These are phyloP conservation scores for Talaromyces trachyspermus DNA, from an alignment of 495 filamentous ascomycete genomes.

Conservation along the genomic window DNA sequence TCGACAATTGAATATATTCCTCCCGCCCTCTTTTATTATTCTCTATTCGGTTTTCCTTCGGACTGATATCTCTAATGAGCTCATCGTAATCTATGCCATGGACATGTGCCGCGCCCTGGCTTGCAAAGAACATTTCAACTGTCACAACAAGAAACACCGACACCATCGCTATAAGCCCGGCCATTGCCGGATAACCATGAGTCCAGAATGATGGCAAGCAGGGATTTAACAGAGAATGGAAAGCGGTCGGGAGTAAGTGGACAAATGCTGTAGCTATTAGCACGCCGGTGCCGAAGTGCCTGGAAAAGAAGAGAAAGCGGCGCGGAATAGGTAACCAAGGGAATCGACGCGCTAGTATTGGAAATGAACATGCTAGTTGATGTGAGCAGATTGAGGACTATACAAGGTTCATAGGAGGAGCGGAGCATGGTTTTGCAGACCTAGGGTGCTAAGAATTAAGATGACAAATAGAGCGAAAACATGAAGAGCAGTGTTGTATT, in stretches of 20 bases:
- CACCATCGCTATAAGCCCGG: constrained; percentile 71
- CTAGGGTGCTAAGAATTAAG: constrained; percentile 60
- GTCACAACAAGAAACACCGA: constrained; percentile 66
- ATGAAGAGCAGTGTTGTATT: constrained; percentile 61
- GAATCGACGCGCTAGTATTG: constrained; percentile 45
- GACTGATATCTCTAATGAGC: constrained; percentile 26
- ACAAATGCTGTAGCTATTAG: constrained; percentile 87
- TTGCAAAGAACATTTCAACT: constrained; percentile 70
- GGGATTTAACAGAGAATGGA: constrained; percentile 69
- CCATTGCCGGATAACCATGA: constrained; percentile 63
- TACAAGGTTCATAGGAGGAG: not conserved
- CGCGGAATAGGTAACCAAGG: constrained; percentile 40
- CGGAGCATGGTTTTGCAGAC: constrained; percentile 35
- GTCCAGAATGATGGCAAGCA: constrained; percentile 74
- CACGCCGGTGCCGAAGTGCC: constrained; percentile 82
- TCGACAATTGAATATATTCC: constrained; percentile 15
- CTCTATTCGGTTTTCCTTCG: constrained; percentile 11
- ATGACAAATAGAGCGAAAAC: constrained; percentile 75
- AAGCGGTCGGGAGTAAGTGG: constrained; percentile 75
- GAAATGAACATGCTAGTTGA: constrained; percentile 44
- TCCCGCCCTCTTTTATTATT: constrained; percentile 14
- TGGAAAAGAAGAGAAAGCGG: constrained; percentile 62
- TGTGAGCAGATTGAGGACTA: not conserved
- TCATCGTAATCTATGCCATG: constrained; percentile 42
- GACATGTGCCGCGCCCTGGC: constrained; percentile 44